Base-by-base conservation (phyloP, 352 stramenopile genomes). In the Pythium scleroteichum region DNA sequence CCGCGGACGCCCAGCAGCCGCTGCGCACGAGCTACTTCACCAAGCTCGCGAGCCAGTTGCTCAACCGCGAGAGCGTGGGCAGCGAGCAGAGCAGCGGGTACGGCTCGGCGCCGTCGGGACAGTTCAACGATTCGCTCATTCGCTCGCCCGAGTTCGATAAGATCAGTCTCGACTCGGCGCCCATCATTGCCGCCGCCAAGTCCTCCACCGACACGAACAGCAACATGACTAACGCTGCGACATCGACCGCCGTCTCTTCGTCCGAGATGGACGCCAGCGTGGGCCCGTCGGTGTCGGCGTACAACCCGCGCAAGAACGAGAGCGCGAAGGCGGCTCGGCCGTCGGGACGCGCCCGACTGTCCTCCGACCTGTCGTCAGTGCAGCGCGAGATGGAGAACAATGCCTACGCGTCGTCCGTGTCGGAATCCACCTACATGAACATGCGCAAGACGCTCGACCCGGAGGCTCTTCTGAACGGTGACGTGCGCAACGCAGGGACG, bases 401-500 rank as follows among this genome's bases (percentile, higher is more conserved):
- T 42, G 49, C 35, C 5, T 57, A 44, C 32, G 23, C 45, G 10
- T 55, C 59, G 24, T 22, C 59, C 14, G 22, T 57, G 33, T 62
- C 59, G 20, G 61, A 62, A 22, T 20, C 61, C 24, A 53, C 53
- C 16, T 68, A 68, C 61, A 55, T 62, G 51, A 53, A 56, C 20
- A 60, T 67, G 59, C 59, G 59, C 33, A 56, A 59, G 51, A 67
- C 59, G 24, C 59, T 67, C 33, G 59, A 67, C 33, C 51, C 51
- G n/a, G 59, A 62, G 50, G 59, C 49, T 19, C 41, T 66, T 9
- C 41, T 66, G 20, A 54, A 66, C 33, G 51, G 48, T 32, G 59
- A 67, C 35, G 17, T 24, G 12, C 26, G 35, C 26, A 38, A 35
- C 39, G 9, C 44, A 2, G 52, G 23, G n/a, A 41, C 23, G 14